These are phyloP conservation scores for Kodamaea kaohsiungensis DNA, from an alignment of 805 yeast genomes.

Conservation along the genomic window DNA sequence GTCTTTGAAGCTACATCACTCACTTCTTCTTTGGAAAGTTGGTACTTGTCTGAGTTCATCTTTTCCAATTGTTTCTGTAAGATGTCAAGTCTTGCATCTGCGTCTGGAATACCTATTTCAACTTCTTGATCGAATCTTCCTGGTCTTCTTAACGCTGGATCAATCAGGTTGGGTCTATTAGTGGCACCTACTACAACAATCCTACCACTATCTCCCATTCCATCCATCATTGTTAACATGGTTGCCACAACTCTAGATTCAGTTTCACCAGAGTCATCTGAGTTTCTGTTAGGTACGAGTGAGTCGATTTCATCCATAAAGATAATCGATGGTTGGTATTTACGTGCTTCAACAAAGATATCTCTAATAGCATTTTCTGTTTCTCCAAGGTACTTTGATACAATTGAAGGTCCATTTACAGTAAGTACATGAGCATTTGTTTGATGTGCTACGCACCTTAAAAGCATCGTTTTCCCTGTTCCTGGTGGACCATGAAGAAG, in stretches of 20 bases:
- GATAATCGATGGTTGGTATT: conserved; percentile 83
- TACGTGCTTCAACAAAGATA: conserved; percentile 79
- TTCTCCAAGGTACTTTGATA: conserved; percentile 91
- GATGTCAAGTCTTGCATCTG: conserved; percentile 73
- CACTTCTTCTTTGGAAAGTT: conserved; percentile 56
- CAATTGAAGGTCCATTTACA: conserved; percentile 88
- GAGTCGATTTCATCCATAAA: conserved; percentile 95
- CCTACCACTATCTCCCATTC: conserved; percentile 63
- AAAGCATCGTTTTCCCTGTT: conserved; percentile 90
- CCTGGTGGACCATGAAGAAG: conserved; percentile 96
- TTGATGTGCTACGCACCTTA: conserved; percentile 79
- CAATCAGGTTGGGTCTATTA: conserved; percentile 67
- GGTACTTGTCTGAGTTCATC: conserved; percentile 48
- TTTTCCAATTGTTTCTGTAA: conserved; percentile 58
- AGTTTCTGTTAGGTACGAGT: conserved; percentile 77
- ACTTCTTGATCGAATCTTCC: conserved; percentile 90
- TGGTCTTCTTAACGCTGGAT: conserved; percentile 76
- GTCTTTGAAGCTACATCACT: conserved; percentile 69
- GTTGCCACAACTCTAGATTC: conserved; percentile 92
- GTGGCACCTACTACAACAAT: conserved; percentile 76
- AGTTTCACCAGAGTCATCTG: conserved; percentile 87
- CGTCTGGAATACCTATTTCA: conserved; percentile 91
- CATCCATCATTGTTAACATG: conserved; percentile 77
- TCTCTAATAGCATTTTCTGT: conserved; percentile 85
- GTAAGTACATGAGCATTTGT: conserved; percentile 80